Conservation (phyloP, 495 filamentous ascomycete species). For the Aspergillus kassunensis region DNA sequence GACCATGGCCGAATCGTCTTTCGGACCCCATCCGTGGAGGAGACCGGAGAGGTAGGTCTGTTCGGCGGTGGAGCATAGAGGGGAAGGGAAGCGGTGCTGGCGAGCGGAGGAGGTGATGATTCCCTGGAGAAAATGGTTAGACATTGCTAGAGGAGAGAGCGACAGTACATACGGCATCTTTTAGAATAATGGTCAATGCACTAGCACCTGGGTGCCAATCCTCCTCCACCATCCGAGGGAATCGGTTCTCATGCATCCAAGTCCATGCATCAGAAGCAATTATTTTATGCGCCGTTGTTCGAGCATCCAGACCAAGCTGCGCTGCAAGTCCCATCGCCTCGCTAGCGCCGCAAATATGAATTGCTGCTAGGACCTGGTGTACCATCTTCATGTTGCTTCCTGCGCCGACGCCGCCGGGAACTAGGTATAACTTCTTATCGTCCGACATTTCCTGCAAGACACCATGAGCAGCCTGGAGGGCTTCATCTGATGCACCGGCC, state of each 20-base stretch:
- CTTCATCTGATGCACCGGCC: slow-evolving; percentile 58
- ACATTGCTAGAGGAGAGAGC: neutral
- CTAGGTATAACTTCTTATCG: slow-evolving; percentile 63
- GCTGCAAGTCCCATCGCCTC: slow-evolving; percentile 74
- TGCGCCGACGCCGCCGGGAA: slow-evolving; percentile 67
- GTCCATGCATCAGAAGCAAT: slow-evolving; percentile 59
- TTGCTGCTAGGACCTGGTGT: slow-evolving; percentile 75
- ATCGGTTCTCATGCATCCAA: slow-evolving; percentile 81
- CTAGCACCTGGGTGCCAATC: slow-evolving; percentile 62
- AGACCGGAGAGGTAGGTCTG: slow-evolving; percentile 63
- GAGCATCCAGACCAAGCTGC: slow-evolving; percentile 60
- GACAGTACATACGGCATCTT: slow-evolving; percentile 57
- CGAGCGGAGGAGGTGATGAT: slow-evolving; percentile 73
- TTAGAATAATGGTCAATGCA: slow-evolving; percentile 72
- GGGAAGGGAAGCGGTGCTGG: slow-evolving; percentile 57
- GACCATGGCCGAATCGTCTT: slow-evolving; percentile 70
- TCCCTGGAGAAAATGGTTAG: slow-evolving; percentile 29
- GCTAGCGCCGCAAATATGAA: slow-evolving; percentile 67
- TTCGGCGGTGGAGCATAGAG: slow-evolving; percentile 67
- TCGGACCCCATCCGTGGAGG: slow-evolving; percentile 55
- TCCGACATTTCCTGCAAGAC: slow-evolving; percentile 61
- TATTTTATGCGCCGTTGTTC: slow-evolving; percentile 51
- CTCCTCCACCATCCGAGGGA: slow-evolving; percentile 63
- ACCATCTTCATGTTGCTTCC: slow-evolving; percentile 90
- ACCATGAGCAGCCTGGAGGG: slow-evolving; percentile 54